Evolutionary conservation across 2,329 filamentous ascomycete species (phyloP).

Genomic region (Colletotrichum sp.): DNA sequence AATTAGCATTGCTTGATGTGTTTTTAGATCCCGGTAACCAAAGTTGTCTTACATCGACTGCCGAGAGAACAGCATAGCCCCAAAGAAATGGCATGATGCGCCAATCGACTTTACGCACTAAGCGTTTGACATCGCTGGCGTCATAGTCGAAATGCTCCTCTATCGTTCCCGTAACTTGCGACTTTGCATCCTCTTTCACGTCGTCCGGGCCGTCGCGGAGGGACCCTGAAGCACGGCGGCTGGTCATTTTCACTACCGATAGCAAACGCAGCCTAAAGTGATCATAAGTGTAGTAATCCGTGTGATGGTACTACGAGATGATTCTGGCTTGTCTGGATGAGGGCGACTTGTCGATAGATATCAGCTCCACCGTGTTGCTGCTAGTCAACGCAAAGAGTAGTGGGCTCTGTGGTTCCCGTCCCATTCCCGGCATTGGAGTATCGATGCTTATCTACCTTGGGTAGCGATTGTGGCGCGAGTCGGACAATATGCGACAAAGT

Average conservation of each 20-base stretch:
- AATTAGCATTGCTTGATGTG: accelerated
- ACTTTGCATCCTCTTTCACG: background rate
- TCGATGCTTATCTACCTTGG: background rate
- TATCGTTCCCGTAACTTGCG: background rate
- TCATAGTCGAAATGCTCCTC: background rate
- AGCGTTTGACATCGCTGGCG: background rate
- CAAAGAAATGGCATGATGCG: constrained; percentile 5
- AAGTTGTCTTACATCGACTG: constrained; percentile 25
- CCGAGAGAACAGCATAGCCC: background rate
- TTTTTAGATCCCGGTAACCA: accelerated
- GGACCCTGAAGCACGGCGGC: background rate
- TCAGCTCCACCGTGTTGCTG: background rate
- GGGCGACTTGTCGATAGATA: background rate
- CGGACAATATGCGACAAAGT: background rate
- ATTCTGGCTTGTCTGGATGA: background rate
- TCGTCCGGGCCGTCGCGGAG: background rate
- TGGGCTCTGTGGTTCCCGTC: background rate
- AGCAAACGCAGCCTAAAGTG: background rate
- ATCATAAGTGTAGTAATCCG: no score
- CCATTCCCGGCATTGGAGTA: background rate
- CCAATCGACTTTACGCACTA: constrained; percentile 9
- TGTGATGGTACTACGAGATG: background rate
- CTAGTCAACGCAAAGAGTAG: background rate
- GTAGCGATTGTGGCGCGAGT: background rate
- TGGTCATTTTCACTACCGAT: background rate